Base-by-base conservation (phyloP, 805 yeast genomes). In the Lipomyces yamadae region DNA sequence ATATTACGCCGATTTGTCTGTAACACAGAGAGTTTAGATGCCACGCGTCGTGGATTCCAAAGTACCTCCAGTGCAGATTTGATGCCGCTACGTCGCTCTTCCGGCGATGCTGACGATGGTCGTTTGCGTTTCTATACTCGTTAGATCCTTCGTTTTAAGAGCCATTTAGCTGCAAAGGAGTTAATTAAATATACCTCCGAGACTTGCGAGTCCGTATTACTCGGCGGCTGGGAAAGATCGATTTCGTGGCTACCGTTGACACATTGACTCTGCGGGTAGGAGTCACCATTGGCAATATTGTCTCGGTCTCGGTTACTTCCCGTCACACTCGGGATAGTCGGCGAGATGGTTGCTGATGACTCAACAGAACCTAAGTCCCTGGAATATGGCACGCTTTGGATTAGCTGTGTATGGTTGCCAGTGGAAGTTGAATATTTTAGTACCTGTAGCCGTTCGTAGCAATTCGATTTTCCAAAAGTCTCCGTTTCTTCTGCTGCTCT, bases 401-500 rank as follows among this genome's bases (percentile, higher is more conserved):
- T n/a, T 18, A 13, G 15, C 33, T 45, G 1, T 29, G n/a, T 24
- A 18, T 37, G 39, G 15, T 8, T 37, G 7, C 4, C 15, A 24
- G 24, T 24, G 24, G 24, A 24, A 24, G 24, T 24, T 24, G 24
- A 24, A 24, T 1, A 24, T 24, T n/a, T 42, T 2, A 37, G 39
- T 55, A 32, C 55, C 37, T 33, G 6, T 54, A 24, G 37, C 32
- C 45, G 13, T 56, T 48, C 35, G 54, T 15, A 29, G 13, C 60
- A 55, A 34, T 45, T 8, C 35, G 60, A 15, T 39, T 48, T 6
- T 42, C 66, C 7, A 64, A 58, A 13, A 37, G 56, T 15, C 67
- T 50, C 29, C 60, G 59, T 42, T 64, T 67, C 29, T 58, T 57
- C 34, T 61, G 65, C 8, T 30, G 55, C 29, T 67, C 68, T 56